These are phyloP conservation scores for Angophora floribunda DNA, from an alignment of 345 rosid species.

Conservation along the genomic window DNA sequence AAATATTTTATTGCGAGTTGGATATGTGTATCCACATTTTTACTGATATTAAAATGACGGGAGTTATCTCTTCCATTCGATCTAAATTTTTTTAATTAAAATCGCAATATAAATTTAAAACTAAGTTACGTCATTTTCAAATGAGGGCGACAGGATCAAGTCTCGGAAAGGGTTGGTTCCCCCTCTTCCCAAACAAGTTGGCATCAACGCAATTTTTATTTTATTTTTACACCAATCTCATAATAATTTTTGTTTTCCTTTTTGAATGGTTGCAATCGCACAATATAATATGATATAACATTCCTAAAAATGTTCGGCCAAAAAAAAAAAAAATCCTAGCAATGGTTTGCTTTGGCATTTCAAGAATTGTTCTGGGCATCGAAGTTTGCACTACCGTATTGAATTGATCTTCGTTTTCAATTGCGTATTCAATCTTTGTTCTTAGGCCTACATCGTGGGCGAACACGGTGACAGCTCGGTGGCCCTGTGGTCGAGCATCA, in stretches of 20 bases:
- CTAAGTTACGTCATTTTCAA: neutral
- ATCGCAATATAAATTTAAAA: neutral
- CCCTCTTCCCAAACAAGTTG: neutral
- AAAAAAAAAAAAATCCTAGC: too few species aligned
- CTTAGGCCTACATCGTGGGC: constrained; percentile 79
- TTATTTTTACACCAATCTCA: neutral
- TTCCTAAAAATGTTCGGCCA: neutral
- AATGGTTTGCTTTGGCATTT: neutral
- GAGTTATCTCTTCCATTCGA: neutral
- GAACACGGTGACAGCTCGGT: constrained; percentile 98
- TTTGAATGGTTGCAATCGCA: neutral
- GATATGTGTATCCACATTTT: neutral
- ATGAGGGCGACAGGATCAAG: neutral
- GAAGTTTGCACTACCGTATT: too few species aligned
- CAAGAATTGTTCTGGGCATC: neutral
- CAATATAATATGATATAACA: neutral
- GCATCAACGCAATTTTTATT: neutral
- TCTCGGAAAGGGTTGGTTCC: neutral
- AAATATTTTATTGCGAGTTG: neutral
- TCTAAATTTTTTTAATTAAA: rapidly evolving
- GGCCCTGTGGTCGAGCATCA: constrained; percentile 93
- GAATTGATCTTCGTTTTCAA: neutral
- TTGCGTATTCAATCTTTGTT: neutral
- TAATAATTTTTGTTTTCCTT: neutral
- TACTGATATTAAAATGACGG: neutral